Base-by-base conservation (phyloP, 2,329 filamentous ascomycete species). In the Paramyrothecium sp. region DNA sequence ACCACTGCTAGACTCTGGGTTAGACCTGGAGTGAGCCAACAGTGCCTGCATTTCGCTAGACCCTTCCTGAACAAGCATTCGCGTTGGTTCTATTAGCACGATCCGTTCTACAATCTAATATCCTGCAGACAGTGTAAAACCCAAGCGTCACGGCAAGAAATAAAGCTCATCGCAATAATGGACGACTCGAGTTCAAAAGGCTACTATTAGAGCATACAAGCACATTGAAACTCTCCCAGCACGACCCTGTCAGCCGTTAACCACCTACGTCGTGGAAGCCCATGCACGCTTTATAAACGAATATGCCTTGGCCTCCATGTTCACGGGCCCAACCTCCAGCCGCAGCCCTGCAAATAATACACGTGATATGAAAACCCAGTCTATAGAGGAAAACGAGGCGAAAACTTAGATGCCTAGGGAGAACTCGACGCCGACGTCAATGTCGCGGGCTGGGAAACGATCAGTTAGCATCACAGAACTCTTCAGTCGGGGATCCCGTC, bases 391-490 rank as follows among this genome's bases (percentile, higher is more conserved):
- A 30, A 30, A 30, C 26, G 26, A 30, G 26, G 26, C 10, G 46
- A n/a, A 33, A 50, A 58, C 70, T 81, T 91, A 98, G 82, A 97
- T 97, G 80, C 92, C 94, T 72, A 97, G 85, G 67, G 88, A 90
- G 80, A 96, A 97, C 80, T 96, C 91, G 69, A 98, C 94, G 69
- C 93, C 94, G 65, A 98, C 94, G 71, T 98, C 95, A 71, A 97
- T 97, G 69, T 97, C 93, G 70, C 94, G 90, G 69, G 95, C 91
- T 90, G 67, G 23, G 8, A n/a, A n/a, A 26, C 48, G 38, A 22
- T 51, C 23, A 41, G 47, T 66, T 67, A 71, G 66, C 54, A 55
- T 38, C n/a, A 26, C 44, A 20, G 47, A 52, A 41, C 44, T 23
- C 21, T 3, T 51, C 34, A 8, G 11, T 20, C n/a, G 34, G 20